These are phyloP conservation scores for Paecilomyces fulvus DNA, from an alignment of 2,329 filamentous ascomycete genomes.

Conservation along the genomic window DNA sequence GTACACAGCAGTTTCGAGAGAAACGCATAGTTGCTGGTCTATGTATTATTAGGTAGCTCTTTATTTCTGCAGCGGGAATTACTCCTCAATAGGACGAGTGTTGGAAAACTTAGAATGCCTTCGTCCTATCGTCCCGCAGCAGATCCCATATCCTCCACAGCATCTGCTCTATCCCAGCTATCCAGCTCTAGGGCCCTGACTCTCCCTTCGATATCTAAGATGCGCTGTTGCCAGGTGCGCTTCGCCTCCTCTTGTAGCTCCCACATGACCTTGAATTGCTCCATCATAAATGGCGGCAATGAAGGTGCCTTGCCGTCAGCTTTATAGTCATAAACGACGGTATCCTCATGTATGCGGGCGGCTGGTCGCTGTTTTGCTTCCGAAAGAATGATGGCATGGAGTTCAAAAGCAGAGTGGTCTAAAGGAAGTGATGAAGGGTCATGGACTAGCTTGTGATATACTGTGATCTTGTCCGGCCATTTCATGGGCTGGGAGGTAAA, in stretches of 20 bases:
- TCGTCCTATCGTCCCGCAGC: constrained; percentile 11
- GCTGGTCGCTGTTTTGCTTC: constrained; percentile 64
- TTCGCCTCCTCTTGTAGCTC: constrained; percentile 54
- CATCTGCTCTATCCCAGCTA: constrained; percentile 65
- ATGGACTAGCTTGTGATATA: constrained; percentile 66
- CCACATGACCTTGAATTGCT: constrained; percentile 53
- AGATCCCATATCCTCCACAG: constrained; percentile 60
- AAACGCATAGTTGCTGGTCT: background rate
- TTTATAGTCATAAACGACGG: constrained; percentile 69
- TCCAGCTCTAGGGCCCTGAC: constrained; percentile 58
- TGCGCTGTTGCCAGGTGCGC: constrained; percentile 43
- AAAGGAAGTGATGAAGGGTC: constrained; percentile 35
- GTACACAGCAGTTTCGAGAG: background rate
- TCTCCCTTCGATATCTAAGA: constrained; percentile 48
- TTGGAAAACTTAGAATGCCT: background rate
- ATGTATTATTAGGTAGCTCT: background rate
- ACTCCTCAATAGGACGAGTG: background rate
- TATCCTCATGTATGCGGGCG: constrained; percentile 67
- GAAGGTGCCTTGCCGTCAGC: constrained; percentile 45
- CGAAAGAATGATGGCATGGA: constrained; percentile 61
- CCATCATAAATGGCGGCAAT: constrained; percentile 53
- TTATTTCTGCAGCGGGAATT: background rate
- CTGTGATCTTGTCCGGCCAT: constrained; percentile 72
- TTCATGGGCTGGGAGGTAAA: constrained; percentile 57
- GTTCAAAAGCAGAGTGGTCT: constrained; percentile 25